phyloP scores from a whole-genome alignment of 768 basidiomycete species.

The Cystofilobasidium ferigula region DNA sequence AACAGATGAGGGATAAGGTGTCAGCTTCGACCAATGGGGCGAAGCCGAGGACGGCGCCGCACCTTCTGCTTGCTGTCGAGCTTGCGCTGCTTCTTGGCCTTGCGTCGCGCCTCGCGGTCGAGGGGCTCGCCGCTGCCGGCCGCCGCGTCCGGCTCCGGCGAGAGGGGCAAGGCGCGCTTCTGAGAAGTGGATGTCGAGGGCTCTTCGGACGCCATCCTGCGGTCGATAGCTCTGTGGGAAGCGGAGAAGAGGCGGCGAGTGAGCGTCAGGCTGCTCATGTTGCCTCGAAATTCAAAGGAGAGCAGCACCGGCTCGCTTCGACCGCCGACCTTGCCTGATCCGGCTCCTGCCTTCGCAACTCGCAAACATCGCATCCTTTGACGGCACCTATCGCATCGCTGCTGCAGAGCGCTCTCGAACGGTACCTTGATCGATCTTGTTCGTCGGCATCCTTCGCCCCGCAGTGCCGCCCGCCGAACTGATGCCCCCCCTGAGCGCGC shows the following conservation, averaged over 20 bases:
- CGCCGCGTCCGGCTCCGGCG: not conserved
- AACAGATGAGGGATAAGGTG: not conserved
- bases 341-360: no score
- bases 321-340: no score
- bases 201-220: not conserved
- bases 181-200: not conserved
- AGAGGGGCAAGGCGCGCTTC: not conserved
- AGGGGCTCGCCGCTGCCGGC: not conserved
- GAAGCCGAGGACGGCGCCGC: not conserved
- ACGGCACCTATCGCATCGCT: no score
- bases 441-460: no score
- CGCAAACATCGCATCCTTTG: no score
- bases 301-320: no score
- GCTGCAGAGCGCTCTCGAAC: no score
- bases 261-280: not conserved
- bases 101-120: constrained; percentile 2
- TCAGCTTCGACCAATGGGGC: not conserved
- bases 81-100: constrained; percentile 4
- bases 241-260: not conserved
- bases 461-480: not conserved
- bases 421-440: no score
- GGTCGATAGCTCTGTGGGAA: no score
- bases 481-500: no score
- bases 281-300: no score
- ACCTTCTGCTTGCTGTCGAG: constrained; percentile 1